A percentile compares a stretch with the other conserved stretches of the same genome.
These are phyloP conservation scores for Acacia acuminata DNA, from an alignment of 306 rosid species.

Conservation along the genomic window DNA sequence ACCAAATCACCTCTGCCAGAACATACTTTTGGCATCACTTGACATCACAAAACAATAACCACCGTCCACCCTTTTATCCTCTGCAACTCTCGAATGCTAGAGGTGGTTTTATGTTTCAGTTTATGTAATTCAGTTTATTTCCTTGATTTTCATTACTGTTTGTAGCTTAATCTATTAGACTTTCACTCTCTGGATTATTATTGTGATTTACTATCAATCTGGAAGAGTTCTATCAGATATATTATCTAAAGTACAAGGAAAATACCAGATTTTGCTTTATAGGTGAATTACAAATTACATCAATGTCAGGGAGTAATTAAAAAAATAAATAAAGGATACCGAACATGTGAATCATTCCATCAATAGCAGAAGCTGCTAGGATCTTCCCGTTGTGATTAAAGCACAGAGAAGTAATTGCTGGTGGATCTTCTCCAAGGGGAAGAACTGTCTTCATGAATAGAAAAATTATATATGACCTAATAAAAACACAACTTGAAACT, in stretches of 20 bases:
- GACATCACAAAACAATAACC: constrained; percentile 16
- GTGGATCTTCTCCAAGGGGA: constrained; percentile 98
- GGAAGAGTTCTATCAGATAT: neutral
- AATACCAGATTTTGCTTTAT: neutral
- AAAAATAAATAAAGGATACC: constrained; percentile 74
- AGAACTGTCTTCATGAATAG: constrained; percentile 88
- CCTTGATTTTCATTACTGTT: neutral
- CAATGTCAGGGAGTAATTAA: neutral
- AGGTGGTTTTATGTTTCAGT: neutral
- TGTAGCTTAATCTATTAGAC: neutral
- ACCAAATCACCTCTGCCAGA: neutral
- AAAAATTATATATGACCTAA: constrained; percentile 51
- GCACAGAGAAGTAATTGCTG: constrained; percentile 92
- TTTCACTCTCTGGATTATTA: neutral
- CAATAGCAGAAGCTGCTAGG: constrained; percentile 90
- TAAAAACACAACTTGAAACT: constrained; percentile 8
- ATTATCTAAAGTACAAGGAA: constrained; percentile 16
- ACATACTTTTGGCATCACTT: constrained; percentile 9
- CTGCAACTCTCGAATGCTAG: neutral
- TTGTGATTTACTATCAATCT: neutral
- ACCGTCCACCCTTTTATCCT: neutral
- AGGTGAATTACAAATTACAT: constrained; percentile 2
- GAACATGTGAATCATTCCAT: constrained; percentile 99
- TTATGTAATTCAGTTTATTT: neutral
- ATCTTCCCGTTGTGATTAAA: constrained; percentile 98